phyloP scores from a whole-genome alignment of 2,329 filamentous ascomycete genomes.

The Leptosphaerulina australis region DNA sequence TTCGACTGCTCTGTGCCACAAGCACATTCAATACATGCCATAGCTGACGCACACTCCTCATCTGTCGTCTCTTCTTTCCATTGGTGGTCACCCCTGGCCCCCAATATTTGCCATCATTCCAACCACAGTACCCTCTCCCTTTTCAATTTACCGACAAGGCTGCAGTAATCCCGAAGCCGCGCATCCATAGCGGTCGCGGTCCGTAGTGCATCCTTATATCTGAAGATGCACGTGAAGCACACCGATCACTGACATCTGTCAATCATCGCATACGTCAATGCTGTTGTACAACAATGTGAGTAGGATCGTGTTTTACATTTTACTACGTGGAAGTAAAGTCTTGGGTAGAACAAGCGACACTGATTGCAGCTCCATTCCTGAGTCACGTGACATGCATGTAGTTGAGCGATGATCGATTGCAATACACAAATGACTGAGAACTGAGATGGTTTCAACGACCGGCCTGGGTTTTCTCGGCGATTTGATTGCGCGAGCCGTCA shows the following conservation, averaged over 20 bases:
- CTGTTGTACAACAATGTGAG: neutral
- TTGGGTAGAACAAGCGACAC: too few species aligned
- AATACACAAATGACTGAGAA: too few species aligned
- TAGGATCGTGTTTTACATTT: neutral
- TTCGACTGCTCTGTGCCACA: neutral
- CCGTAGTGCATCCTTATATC: too few species aligned
- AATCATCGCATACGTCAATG: neutral
- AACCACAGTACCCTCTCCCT: neutral
- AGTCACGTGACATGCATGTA: too few species aligned
- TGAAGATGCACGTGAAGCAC: slow-evolving; percentile 1
- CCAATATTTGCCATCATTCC: neutral
- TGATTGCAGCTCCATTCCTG: too few species aligned
- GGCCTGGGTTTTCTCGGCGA: too few species aligned
- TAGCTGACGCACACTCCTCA: too few species aligned
- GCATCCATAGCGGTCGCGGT: slow-evolving; percentile 8
- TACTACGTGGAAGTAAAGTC: too few species aligned
- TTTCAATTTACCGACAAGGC: neutral
- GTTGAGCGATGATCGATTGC: too few species aligned
- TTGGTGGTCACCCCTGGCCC: neutral
- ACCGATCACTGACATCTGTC: neutral
- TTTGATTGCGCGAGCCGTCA: too few species aligned
- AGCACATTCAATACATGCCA: too few species aligned
- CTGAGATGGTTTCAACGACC: too few species aligned
- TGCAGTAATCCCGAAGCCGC: slow-evolving; percentile 6
- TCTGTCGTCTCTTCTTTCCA: neutral